Percentiles rank a stretch among this genome's conserved stretches.
Conservation (phyloP, 495 filamentous ascomycete genomes). For the Elasticomyces elasticus region DNA sequence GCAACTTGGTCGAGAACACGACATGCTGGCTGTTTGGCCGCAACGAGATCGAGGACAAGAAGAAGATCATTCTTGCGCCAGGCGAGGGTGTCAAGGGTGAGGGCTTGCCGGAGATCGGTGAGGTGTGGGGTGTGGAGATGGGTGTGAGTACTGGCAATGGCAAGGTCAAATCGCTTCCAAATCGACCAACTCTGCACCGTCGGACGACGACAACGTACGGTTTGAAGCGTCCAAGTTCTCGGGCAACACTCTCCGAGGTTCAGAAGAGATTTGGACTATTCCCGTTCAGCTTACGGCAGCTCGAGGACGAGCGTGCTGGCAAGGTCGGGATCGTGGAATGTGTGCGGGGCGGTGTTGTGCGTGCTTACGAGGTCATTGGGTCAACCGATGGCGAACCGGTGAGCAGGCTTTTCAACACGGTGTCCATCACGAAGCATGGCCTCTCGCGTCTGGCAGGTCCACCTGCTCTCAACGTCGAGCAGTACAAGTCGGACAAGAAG, state of each 20-base stretch:
- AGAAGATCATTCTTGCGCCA: constrained; percentile 92
- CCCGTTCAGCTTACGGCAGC: constrained; percentile 93
- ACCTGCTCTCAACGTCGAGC: constrained; percentile 57
- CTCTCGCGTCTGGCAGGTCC: constrained; percentile 73
- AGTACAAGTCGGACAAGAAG: constrained; percentile 92
- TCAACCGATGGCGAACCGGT: constrained; percentile 80
- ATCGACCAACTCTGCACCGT: constrained; percentile 83
- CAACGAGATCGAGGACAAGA: constrained; percentile 95
- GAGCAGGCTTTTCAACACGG: constrained; percentile 74
- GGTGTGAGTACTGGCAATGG: constrained; percentile 82
- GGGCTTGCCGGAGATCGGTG: constrained; percentile 78
- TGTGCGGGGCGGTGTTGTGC: constrained; percentile 77
- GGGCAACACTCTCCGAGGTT: constrained; percentile 81
- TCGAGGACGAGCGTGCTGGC: constrained; percentile 90
- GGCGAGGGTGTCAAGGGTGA: constrained; percentile 83
- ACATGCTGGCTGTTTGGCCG: constrained; percentile 91
- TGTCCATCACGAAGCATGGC: constrained; percentile 97
- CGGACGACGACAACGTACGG: constrained; percentile 82
- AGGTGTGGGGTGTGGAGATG: constrained; percentile 96
- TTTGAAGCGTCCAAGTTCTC: constrained; percentile 83
- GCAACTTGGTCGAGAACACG: constrained; percentile 91
- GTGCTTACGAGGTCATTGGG: constrained; percentile 90
- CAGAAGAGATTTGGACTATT: constrained; percentile 95
- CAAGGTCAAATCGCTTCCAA: constrained; percentile 83
- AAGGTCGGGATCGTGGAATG: constrained; percentile 96